Base-by-base conservation (phyloP, 1,139 yeast species). In the Saccharomycopsis crataegensis region DNA sequence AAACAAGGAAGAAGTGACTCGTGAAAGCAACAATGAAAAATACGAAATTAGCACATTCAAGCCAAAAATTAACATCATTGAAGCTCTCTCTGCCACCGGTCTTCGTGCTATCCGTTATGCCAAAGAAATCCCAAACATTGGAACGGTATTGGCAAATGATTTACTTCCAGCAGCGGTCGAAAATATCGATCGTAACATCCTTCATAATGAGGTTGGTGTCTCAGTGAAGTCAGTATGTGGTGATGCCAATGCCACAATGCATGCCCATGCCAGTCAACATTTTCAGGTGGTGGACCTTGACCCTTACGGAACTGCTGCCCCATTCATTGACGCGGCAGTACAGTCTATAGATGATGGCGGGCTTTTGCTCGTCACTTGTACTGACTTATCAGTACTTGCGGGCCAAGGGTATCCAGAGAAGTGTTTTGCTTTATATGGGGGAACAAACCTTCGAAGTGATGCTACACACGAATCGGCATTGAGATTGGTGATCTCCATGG, bases 241-340 rank as follows among this genome's bases (percentile, higher is more conserved):
- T 28, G 98, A 93, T 70, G 99, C 99, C 32, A 88, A 86, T 60
- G 80, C 80, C 49, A 80, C 77, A 65, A 89, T 93, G 96, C 77
- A 83, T 53, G 67, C 70, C 31, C 71, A 73, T 50, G 66, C 70
- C 36, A 71, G 70, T 28, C 74, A 75, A 52, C 74, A 75, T 53
- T 86, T 85, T 69, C 96, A 93, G 64, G 87, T 88, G 9, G 81
- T 94, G 55, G 99, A 93, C 69, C 76, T 93, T 55, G 99, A 93
- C 65, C 99, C 99, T 0, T 93, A 93, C 65, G 99, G 99, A 22
- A 86, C 97, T 0, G 99, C 97, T 0, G 80, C 96, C 1, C 98
- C 98, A 6, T 93, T 93, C 65, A 76, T 93, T 43, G 99, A 93
- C 65, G 79, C 93, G 34, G 97, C 98, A 0, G 75, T 93, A 38